Percentiles rank a stretch among this genome's conserved stretches.
Conservation (phyloP, 176 grass and related monocot genomes). For the Carex pumila region DNA sequence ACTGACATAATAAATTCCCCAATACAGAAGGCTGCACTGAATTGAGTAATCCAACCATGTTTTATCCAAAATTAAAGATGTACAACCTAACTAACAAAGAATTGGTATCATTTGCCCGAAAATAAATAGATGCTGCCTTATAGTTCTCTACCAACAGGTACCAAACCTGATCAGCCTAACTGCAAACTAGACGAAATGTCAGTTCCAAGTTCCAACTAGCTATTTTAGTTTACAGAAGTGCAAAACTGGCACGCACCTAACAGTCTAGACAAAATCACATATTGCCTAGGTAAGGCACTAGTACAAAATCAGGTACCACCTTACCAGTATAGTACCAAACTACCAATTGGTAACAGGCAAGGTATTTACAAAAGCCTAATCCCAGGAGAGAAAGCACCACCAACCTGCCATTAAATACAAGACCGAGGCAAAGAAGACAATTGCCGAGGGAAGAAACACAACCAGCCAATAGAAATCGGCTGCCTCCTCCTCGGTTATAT, state of each 20-base stretch:
- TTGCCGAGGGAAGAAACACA: conserved; percentile 62
- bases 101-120: not conserved
- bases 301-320: not conserved
- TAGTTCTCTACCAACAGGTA: not conserved
- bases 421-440: conserved; percentile 54
- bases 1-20: not conserved
- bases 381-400: not conserved
- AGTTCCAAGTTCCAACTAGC: not conserved
- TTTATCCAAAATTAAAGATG: not conserved
- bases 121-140: not conserved
- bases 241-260: not conserved
- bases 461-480: conserved; percentile 96
- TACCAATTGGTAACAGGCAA: not conserved
- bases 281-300: not conserved
- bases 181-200: not conserved
- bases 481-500: conserved; percentile 89
- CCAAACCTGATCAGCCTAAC: not conserved
- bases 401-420: conserved; percentile 69
- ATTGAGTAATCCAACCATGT: not conserved
- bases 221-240: not conserved
- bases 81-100: not conserved
- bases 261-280: not conserved
- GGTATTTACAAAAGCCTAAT: not conserved
- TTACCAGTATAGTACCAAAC: not conserved
- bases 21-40: not conserved